These are phyloP conservation scores for Punica granatum DNA, from an alignment of 345 rosid species.

Conservation along the genomic window DNA sequence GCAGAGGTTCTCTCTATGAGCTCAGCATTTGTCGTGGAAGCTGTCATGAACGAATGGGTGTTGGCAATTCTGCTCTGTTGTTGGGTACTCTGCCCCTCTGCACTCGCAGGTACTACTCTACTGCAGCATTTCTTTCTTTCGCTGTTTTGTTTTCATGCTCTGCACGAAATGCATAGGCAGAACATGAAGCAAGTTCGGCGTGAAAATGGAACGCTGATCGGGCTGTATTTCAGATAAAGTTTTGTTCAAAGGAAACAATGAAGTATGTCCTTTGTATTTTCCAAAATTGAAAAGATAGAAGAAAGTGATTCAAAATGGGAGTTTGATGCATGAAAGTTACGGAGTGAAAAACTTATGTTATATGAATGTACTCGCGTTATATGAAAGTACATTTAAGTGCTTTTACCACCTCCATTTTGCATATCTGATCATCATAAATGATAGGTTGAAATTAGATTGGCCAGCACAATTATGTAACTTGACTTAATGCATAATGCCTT, in stretches of 20 bases:
- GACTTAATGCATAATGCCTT: not conserved
- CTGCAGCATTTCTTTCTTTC: not conserved
- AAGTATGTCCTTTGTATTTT: not conserved
- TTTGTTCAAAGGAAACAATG: not conserved
- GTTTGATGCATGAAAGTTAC: too few species aligned
- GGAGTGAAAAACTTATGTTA: too few species aligned
- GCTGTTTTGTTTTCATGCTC: not conserved
- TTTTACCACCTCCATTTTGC: not conserved
- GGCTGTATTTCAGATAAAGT: not conserved
- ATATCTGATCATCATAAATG: not conserved
- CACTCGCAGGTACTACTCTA: conserved; percentile 30
- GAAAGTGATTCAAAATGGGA: too few species aligned
- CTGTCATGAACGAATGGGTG: conserved; percentile 41
- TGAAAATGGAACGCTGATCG: not conserved
- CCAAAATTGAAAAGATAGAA: too few species aligned
- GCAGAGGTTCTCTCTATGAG: conserved; percentile 18
- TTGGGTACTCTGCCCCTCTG: conserved; percentile 30
- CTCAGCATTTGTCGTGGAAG: conserved; percentile 47
- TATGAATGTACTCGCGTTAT: too few species aligned
- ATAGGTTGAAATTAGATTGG: not conserved
- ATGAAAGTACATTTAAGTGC: not conserved
- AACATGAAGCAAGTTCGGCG: too few species aligned
- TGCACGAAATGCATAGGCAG: too few species aligned
- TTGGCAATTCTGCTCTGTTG: conserved; percentile 35
- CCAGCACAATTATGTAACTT: not conserved